Conservation (phyloP, 208 protist genomes). For the Trypanosoma scelopori region DNA sequence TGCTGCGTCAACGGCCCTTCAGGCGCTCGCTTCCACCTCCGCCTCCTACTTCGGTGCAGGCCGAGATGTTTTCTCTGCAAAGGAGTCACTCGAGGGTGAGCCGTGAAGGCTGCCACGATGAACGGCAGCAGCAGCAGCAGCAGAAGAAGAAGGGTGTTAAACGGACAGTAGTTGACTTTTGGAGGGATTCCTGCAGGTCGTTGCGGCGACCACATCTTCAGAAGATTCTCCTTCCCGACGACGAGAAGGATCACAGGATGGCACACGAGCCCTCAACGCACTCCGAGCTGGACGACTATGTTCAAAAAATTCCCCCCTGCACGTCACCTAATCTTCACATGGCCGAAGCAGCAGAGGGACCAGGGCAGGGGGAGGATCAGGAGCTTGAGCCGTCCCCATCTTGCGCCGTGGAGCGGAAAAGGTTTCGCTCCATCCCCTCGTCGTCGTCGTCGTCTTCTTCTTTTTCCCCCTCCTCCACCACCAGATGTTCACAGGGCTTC, state of each 20-base stretch:
- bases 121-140: background rate
- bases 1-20: conserved; percentile 13
- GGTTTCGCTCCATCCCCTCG: background rate
- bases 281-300: too few relatives aligned
- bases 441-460: conserved; percentile 1
- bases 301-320: too few relatives aligned
- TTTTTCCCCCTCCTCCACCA: background rate
- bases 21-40: conserved; percentile 34
- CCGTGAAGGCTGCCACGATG: background rate
- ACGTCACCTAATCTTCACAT: too few relatives aligned
- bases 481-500: background rate
- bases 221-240: too few relatives aligned
- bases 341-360: too few relatives aligned
- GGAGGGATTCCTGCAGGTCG: too few relatives aligned
- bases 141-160: background rate
- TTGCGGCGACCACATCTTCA: too few relatives aligned
- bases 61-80: conserved; percentile 28
- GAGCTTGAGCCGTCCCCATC: background rate
- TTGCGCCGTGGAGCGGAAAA: background rate
- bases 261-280: background rate
- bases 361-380: background rate
- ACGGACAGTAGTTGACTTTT: background rate
- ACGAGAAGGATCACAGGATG: background rate
- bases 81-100: background rate
- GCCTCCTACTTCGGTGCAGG: conserved; percentile 33